Evolutionary conservation across 2,329 filamentous ascomycete species (phyloP), one percentile per base, ranked within the genome.

Genomic region (Bipolaris oryzae): DNA sequence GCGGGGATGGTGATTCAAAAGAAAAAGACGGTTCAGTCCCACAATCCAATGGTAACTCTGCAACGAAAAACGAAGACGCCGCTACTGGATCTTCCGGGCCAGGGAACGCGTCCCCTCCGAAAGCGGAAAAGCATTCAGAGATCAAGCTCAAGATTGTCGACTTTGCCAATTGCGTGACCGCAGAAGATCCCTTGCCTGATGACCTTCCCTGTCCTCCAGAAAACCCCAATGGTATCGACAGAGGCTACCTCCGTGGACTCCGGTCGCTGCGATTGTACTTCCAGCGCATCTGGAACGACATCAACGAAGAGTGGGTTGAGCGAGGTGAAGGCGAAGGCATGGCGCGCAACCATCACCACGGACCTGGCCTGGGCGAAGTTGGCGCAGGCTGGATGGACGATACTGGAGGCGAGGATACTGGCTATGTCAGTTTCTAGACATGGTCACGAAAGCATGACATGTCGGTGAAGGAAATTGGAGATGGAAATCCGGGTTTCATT

Each of bases 131-230:
- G 34, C 67, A 69, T 6, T 72, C 78, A 5, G 81, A 84, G 44
- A 93, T 96, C 71, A 91, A 96, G 75, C 88, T 99, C 78, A 97
- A 97, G 77, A 96, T 99, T 75, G 94, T 96, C 55, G 95, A 99
- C 76, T 99, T 99, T 79, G 95, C 95, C 62, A 99, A 99, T 74
- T 97, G 94, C 71, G 88, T 98, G 34, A 98, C 93, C 1, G 90
- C 91, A 3, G 89, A 95, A 63, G 92, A 96, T 69, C 74, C 78
- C 47, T 69, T 85, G 3, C 78, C 83, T 1, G 77, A 87, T 10
- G 81, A 86, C 57, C 78, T 81, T 1, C 78, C 81, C 16, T 97
- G 94, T 67, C 95, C 95, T 13, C 95, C 95, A 4, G 84, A 86
- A 57, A 86, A 96, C 71, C 91, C 91, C 0, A 80, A 89, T 34